Evolutionary conservation across 1,284 basidiomycete genomes (phyloP), one percentile per base, ranked within the genome.

Genomic region (Puccinia hordei): DNA sequence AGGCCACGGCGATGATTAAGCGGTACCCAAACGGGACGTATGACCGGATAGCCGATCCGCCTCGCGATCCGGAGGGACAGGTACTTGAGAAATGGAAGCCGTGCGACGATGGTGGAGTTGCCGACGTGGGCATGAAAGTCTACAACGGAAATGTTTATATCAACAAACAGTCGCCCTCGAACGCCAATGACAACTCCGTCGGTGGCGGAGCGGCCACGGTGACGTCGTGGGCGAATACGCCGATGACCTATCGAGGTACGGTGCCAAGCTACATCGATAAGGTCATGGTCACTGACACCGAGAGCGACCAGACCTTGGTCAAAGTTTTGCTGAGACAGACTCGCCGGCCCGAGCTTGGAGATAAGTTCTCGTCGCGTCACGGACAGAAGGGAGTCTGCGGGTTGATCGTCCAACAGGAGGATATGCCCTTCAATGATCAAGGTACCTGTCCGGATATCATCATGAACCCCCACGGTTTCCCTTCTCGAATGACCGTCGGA

Each of bases 381-480:
- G 97, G 97, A 59, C 97, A 99, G 87, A 99, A 99, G 87, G 97
- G 97, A 82, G 97, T 99, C 19, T 98, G 95, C 86, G 97, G 97
- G 24, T 87, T 99, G 85, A 99, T 99, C 85, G 96, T 98, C 73
- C 96, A 95, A 83, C 97, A 99, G 85, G 94, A 95, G 84, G 97
- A 99, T 86, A 92, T 99, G 94, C 97, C 97, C 4, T 99, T 99
- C 88, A 98, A 95, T 84, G 96, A 99, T 87, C 91, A 93, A 84
- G 97, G 97, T 41, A 96, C 98, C 83, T 92, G 90, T 85, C 76
- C 87, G 91, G 97, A 99, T 87, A 94, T 96, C 27, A 98, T 99
- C 87, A 99, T 99, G 96, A 99, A 99, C 86, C 97, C 97, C 2
- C 97, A 99, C 87, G 97, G 97, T 84, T 99, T 99, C 89, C 97